phyloP scores from a whole-genome alignment of 176 grass and related monocot genomes.

The Raddia guianensis region DNA sequence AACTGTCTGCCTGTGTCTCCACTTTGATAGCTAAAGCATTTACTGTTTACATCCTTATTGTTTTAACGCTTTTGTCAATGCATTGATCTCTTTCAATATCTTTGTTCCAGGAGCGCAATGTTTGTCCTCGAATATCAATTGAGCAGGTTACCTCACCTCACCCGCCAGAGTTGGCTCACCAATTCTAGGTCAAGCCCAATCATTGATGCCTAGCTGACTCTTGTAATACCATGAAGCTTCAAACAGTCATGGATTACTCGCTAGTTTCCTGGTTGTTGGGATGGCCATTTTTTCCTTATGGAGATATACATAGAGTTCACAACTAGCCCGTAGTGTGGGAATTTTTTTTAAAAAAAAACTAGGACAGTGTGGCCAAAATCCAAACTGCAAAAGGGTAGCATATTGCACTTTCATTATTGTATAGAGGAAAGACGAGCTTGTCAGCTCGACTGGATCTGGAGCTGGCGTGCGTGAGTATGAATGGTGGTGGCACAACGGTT shows the following conservation, averaged over 20 bases:
- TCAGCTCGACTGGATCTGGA: neutral
- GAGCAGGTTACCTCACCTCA: conserved; percentile 27
- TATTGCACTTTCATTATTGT: neutral
- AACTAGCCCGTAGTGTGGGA: neutral
- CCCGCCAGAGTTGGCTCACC: conserved; percentile 17
- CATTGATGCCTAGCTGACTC: neutral
- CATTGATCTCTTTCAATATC: conserved; percentile 30
- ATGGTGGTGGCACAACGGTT: neutral
- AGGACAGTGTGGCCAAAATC: conserved; percentile 5
- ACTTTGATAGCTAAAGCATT: conserved; percentile 20
- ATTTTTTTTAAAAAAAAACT: neutral
- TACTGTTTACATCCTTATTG: neutral
- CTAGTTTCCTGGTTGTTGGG: neutral
- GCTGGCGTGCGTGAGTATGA: neutral
- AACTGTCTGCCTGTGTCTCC: neutral
- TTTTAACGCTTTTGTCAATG: neutral
- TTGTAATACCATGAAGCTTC: conserved; percentile 17
- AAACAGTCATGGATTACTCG: neutral
- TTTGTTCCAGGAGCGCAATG: conserved; percentile 42
- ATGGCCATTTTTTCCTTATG: neutral
- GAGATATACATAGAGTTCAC: neutral
- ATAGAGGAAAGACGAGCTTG: conserved; percentile 2
- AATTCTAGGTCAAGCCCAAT: conserved; percentile 36
- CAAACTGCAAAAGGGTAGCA: neutral
- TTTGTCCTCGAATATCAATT: conserved; percentile 33